Evolutionary conservation across 192 early-diverging fungal genomes (phyloP).

Genomic region (Globomyces pollinis-pini): DNA sequence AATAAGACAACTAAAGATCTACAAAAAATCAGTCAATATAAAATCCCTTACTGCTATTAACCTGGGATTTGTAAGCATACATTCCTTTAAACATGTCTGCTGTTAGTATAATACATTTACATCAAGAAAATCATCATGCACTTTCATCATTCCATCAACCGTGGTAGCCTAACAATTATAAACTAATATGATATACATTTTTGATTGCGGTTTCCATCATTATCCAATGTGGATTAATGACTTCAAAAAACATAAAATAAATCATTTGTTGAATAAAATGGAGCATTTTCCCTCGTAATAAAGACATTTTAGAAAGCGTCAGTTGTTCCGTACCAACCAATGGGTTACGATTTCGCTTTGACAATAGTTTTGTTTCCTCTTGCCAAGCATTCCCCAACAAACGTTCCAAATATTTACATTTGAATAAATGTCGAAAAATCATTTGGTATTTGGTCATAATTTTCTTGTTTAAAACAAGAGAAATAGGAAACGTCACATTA

Average conservation of each 20-base stretch:
- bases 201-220: constrained; percentile 41
- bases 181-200: not conserved
- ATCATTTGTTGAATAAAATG: constrained; percentile 88
- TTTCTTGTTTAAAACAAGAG: constrained; percentile 77
- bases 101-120: no score
- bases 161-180: constrained; percentile 48
- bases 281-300: constrained; percentile 74
- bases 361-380: constrained; percentile 44
- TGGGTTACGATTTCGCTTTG: not conserved
- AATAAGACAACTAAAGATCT: constrained; percentile 12
- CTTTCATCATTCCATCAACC: constrained; percentile 75
- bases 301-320: constrained; percentile 48
- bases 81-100: constrained; percentile 84
- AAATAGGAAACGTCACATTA: constrained; percentile 80
- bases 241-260: constrained; percentile 84
- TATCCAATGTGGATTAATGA: constrained; percentile 87
- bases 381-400: constrained; percentile 71
- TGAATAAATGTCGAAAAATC: constrained; percentile 79
- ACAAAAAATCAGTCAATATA: not conserved
- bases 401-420: constrained; percentile 83
- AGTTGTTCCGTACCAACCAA: not conserved
- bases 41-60: constrained; percentile 62
- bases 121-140: constrained; percentile 79
- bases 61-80: constrained; percentile 76
- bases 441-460: constrained; percentile 86